phyloP scores from a whole-genome alignment of 2,329 filamentous ascomycete species.

The Cladosporium velox region DNA sequence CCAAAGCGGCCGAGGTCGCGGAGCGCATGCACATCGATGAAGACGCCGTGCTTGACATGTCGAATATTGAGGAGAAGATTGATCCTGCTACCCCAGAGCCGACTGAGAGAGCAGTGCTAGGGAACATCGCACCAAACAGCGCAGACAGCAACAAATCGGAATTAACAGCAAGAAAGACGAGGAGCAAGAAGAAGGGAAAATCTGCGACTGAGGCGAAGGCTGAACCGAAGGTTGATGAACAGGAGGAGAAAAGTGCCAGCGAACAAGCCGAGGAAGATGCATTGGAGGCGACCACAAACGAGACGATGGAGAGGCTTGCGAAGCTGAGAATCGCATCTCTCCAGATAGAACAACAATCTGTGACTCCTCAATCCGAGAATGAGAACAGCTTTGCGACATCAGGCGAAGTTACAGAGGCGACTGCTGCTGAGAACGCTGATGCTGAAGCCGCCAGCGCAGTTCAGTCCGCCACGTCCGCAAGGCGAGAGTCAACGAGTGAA shows the following conservation, averaged over 20 bases:
- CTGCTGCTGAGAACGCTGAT: not conserved
- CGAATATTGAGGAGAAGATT: slow-evolving; percentile 21
- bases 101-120: slow-evolving; percentile 41
- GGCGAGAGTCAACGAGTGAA: not conserved
- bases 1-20: slow-evolving; percentile 41
- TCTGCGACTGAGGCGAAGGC: not conserved
- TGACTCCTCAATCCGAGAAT: not conserved
- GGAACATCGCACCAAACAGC: slow-evolving; percentile 44
- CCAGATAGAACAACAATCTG: not conserved
- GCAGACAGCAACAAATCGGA: slow-evolving; percentile 25
- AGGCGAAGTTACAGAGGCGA: not conserved
- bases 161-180: slow-evolving; percentile 30
- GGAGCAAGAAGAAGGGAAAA: slow-evolving; percentile 17
- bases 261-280: slow-evolving; percentile 2
- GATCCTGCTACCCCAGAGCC: slow-evolving; percentile 19
- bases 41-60: slow-evolving; percentile 37
- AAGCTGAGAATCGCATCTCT: slow-evolving; percentile 2
- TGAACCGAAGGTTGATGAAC: slow-evolving; percentile 40
- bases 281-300: slow-evolving; percentile 12
- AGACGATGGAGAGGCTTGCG: slow-evolving; percentile 18
- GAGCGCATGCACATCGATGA: slow-evolving; percentile 41
- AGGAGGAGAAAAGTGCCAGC: slow-evolving; percentile 1
- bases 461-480: not conserved
- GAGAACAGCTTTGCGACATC: not conserved
- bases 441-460: not conserved